Percentiles rank a stretch among this genome's conserved stretches.
phyloP scores from a whole-genome alignment of 148 eudicot genomes.

The Camellia japonica region DNA sequence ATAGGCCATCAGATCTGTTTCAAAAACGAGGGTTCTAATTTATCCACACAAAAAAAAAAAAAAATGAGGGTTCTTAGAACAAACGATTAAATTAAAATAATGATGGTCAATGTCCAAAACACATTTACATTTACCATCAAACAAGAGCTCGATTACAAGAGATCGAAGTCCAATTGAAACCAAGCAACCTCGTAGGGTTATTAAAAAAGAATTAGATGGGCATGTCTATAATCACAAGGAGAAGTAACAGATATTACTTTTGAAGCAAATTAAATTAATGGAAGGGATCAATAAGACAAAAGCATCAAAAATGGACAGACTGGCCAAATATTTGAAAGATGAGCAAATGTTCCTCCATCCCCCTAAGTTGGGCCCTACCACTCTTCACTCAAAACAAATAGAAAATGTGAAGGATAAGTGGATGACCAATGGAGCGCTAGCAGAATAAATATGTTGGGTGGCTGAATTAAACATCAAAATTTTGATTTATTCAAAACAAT shows the following conservation, averaged over 20 bases:
- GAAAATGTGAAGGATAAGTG: neutral
- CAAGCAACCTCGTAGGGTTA: neutral
- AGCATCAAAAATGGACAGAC: neutral
- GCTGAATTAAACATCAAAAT: neutral
- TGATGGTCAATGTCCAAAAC: too few relatives aligned
- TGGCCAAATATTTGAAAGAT: too few relatives aligned
- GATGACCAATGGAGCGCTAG: neutral
- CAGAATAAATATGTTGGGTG: neutral
- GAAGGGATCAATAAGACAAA: neutral
- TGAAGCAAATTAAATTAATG: too few relatives aligned
- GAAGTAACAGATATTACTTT: neutral
- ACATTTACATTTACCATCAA: too few relatives aligned
- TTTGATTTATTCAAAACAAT: too few relatives aligned
- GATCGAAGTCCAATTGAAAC: neutral
- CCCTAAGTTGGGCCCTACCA: too few relatives aligned
- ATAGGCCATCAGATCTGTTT: slow-evolving; percentile 44
- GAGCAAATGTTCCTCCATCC: too few relatives aligned
- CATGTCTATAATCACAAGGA: neutral
- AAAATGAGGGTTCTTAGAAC: neutral
- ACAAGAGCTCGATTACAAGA: too few relatives aligned
- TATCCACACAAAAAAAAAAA: neutral
- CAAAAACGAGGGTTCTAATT: neutral
- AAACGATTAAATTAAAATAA: neutral
- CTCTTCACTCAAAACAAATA: too few relatives aligned
- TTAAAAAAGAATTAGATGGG: neutral